phyloP scores from a whole-genome alignment of 129 eudicot genomes.

The Escallonia rubra region DNA sequence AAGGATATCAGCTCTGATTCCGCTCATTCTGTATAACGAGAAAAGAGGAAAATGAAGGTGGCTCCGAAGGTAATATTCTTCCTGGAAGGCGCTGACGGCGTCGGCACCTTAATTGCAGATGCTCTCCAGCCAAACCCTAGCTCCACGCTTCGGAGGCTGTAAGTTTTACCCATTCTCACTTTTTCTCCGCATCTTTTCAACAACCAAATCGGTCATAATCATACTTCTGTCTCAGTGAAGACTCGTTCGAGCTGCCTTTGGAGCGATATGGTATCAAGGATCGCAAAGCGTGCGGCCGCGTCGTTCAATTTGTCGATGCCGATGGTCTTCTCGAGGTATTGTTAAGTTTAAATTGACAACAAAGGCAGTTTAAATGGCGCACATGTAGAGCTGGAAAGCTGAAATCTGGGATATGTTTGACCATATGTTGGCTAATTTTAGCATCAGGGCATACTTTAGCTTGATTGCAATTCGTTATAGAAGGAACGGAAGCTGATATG shows the following conservation, averaged over 20 bases:
- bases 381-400: too few species aligned
- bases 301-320: constrained; percentile 49
- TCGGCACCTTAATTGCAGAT: constrained; percentile 43
- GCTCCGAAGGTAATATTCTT: constrained; percentile 49
- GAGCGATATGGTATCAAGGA: constrained; percentile 55
- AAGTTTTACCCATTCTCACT: constrained; percentile 9
- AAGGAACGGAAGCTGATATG: too few species aligned
- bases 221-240: constrained; percentile 31
- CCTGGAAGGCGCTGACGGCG: constrained; percentile 42
- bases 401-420: too few species aligned
- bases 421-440: too few species aligned
- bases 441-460: too few species aligned
- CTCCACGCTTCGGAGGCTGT: constrained; percentile 36
- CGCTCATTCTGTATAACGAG: too few species aligned
- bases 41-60: constrained; percentile 44
- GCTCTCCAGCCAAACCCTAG: constrained; percentile 49
- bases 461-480: too few species aligned
- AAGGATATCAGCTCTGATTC: not conserved
- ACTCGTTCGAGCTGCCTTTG: constrained; percentile 59
- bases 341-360: not conserved
- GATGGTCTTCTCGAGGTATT: constrained; percentile 51
- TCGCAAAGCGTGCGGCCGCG: constrained; percentile 41
- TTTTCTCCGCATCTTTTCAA: not conserved
- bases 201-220: not conserved
- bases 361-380: too few species aligned